Conservation (phyloP, 2,329 filamentous ascomycete genomes). For the Fusarium udum region DNA sequence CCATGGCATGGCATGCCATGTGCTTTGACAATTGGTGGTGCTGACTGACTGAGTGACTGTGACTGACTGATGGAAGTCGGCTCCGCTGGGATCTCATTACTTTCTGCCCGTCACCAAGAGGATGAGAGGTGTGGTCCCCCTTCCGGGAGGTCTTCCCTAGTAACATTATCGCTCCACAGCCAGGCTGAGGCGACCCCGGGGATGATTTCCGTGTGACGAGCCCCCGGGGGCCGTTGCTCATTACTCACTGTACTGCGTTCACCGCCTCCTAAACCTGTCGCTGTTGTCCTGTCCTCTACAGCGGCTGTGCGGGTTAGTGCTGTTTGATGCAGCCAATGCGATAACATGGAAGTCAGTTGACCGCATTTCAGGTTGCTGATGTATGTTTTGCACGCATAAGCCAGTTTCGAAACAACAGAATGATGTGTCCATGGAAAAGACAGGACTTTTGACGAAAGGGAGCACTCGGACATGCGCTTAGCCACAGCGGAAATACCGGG, state of each 20-base stretch:
- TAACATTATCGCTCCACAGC: conserved; percentile 35
- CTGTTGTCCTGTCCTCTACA: conserved; percentile 22
- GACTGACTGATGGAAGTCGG: conserved; percentile 11
- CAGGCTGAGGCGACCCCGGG: conserved; percentile 40
- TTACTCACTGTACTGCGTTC: conserved; percentile 26
- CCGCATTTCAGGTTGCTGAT: conserved; percentile 28
- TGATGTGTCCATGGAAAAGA: conserved; percentile 16
- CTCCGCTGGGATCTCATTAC: conserved; percentile 22
- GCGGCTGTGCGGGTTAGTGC: conserved; percentile 19
- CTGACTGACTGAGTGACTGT: conserved; percentile 8
- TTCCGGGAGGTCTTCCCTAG: conserved; percentile 31
- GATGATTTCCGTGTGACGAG: conserved; percentile 44
- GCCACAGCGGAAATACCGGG: conserved; percentile 44
- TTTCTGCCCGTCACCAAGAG: conserved; percentile 22
- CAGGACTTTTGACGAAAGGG: conserved; percentile 16
- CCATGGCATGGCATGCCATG: conserved; percentile 33
- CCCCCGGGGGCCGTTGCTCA: conserved; percentile 31
- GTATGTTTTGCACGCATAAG: conserved; percentile 21
- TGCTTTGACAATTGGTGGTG: conserved; percentile 34
- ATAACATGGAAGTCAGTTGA: conserved; percentile 28
- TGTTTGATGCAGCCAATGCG: conserved; percentile 27
- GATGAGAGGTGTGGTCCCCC: conserved; percentile 29
- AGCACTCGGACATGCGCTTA: conserved; percentile 26
- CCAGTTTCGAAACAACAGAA: conserved; percentile 18
- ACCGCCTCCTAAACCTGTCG: conserved; percentile 39